Evolutionary conservation across 148 eudicot genomes (phyloP), one percentile per base, ranked within the genome.

Genomic region (Diospyros kaki): DNA sequence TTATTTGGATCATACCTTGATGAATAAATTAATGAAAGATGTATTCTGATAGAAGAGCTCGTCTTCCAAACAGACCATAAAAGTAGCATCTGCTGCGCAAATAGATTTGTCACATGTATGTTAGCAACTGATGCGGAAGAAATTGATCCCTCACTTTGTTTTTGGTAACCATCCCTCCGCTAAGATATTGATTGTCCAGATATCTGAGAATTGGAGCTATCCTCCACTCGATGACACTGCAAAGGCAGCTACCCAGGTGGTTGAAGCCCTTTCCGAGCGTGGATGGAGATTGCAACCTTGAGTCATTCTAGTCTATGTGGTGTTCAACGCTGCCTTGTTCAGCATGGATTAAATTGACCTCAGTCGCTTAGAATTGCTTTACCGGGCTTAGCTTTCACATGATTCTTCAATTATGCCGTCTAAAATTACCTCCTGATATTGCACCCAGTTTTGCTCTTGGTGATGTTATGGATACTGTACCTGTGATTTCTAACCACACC

Each of bases 181-280:
- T 75, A 56, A 18, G 18, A 12, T 59, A 52, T 62, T 74, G 69
- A 62, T 43, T 71, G 54, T 76, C 52, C 73, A 86, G 89, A 75
- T 86, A 50, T 76, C 81, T 17, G 78, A 81, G 38, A 68, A 64
- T 6, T 86, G 89, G 89, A 72, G 74, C 72, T 86, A 86, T 69
- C 56, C 66, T 69, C 86, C 89, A 15, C 66, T 86, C 42, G 64
- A 66, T 61, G 89, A 86, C 72, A 81, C 77, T 45, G 77, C 68
- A 64, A 82, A 81, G 73, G 89, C 89, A 58, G 86, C 86, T 67
- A 41, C 50, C 42, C 73, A 72, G 58, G 89, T 86, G 79, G 73
- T 73, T 38, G 77, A 79, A 73, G 89, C 86, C 55, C 78, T 86
- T 58, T 69, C 83, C 1, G 77, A 74, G 61, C 81, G 81, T 56